These are phyloP conservation scores for Agaricus subrufescens DNA, from an alignment of 768 basidiomycete species.

Conservation along the genomic window DNA sequence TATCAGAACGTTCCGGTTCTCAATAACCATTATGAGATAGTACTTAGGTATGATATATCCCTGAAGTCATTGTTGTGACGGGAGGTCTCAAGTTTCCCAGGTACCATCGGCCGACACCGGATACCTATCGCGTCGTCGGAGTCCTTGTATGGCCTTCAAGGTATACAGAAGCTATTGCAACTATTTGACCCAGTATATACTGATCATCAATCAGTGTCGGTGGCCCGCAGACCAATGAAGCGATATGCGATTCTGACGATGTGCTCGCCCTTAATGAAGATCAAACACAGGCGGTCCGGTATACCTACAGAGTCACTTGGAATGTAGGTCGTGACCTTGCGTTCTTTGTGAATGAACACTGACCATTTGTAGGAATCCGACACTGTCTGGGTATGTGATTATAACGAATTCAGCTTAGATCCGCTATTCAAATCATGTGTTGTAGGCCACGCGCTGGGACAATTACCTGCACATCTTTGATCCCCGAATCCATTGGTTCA, in stretches of 20 bases:
- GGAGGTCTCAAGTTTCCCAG: slow-evolving; percentile 31
- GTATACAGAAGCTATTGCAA: slow-evolving; percentile 16
- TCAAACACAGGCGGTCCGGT: slow-evolving; percentile 59
- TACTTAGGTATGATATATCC: slow-evolving; percentile 49
- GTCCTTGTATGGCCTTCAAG: slow-evolving; percentile 77
- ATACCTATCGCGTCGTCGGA: slow-evolving; percentile 84
- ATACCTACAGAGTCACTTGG: slow-evolving; percentile 88
- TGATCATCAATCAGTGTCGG: slow-evolving; percentile 45
- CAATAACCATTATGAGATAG: slow-evolving; percentile 92
- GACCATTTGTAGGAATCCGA: slow-evolving; percentile 59
- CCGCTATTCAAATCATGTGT: not conserved
- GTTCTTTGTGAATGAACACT: not conserved
- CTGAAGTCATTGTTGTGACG: not conserved
- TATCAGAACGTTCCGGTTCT: slow-evolving; percentile 60
- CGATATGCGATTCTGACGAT: slow-evolving; percentile 47
- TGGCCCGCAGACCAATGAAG: slow-evolving; percentile 44
- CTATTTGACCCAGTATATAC: not conserved
- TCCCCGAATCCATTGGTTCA: slow-evolving; percentile 95
- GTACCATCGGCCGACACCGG: slow-evolving; percentile 71
- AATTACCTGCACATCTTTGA: slow-evolving; percentile 93
- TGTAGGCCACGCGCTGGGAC: slow-evolving; percentile 92
- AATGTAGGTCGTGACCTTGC: slow-evolving; percentile 43
- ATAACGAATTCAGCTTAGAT: not conserved
- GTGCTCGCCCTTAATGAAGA: slow-evolving; percentile 55
- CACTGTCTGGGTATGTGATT: slow-evolving; percentile 65